A percentile compares a stretch with the other conserved stretches of the same genome.
Conservation (phyloP, 2,329 filamentous ascomycete genomes). For the Pseudogymnoascus sp. region DNA sequence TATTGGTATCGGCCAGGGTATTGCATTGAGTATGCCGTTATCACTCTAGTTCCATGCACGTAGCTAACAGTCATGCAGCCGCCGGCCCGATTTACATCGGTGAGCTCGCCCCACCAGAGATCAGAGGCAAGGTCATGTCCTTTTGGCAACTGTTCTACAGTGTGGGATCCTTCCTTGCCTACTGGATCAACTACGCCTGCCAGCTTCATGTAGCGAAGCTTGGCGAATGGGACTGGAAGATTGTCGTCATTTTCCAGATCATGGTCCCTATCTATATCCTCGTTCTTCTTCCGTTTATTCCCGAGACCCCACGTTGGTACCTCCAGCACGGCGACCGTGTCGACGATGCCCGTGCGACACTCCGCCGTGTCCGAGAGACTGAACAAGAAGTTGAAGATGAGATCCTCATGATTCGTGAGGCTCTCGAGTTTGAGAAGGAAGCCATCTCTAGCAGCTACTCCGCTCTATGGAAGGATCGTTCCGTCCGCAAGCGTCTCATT, state of each 20-base stretch:
- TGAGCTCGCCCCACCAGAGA: conserved; percentile 57
- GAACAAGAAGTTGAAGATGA: conserved; percentile 63
- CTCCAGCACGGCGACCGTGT: conserved; percentile 55
- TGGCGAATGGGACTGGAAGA: conserved; percentile 68
- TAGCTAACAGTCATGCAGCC: conserved; percentile 35
- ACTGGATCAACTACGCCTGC: conserved; percentile 60
- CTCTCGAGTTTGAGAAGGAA: conserved; percentile 66
- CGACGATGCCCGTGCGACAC: conserved; percentile 52
- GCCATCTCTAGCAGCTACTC: conserved; percentile 56
- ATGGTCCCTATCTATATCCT: conserved; percentile 60
- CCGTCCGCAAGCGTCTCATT: conserved; percentile 56
- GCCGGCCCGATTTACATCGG: conserved; percentile 67
- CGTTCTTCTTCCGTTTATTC: conserved; percentile 56
- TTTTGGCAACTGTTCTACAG: conserved; percentile 66
- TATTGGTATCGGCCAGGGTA: conserved; percentile 64
- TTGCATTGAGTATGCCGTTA: conserved; percentile 50
- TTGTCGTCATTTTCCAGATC: conserved; percentile 68
- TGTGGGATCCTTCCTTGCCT: conserved; percentile 60
- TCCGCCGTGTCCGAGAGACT: conserved; percentile 56
- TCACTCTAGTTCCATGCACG: not conserved
- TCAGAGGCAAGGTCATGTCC: conserved; percentile 61
- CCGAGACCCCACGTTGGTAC: conserved; percentile 64
- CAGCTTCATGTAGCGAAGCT: conserved; percentile 48
- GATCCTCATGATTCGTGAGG: conserved; percentile 57
- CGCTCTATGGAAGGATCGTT: conserved; percentile 62